Evolutionary conservation across 2,329 filamentous ascomycete genomes (phyloP), one percentile per base, ranked within the genome.

Genomic region (Pyricularia sp.): DNA sequence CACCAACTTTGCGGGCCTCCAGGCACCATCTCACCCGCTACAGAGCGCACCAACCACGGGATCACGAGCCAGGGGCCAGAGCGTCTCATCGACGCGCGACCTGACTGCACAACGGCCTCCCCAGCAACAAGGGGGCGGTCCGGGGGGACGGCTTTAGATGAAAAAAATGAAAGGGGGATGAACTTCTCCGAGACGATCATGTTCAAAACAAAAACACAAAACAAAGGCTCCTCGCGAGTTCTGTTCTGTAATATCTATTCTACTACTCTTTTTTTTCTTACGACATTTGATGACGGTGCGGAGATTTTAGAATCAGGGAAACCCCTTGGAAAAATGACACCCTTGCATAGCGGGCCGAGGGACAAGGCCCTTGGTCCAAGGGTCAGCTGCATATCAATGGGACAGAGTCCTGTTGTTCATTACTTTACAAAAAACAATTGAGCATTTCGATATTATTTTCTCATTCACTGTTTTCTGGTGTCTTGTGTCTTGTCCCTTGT

Each of bases 1-100:
- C 66, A 42, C 50, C 66, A 68, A 55, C n/a, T 68, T 63, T 25
- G 25, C 55, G 2, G 66, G 66, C 20, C 26, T 58, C 14, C 66
- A 68, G 66, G n/a, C 64, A 7, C 23, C 31, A 23, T 3, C 42
- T 17, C 64, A 65, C 31, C 64, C 64, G 20, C 64, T 65, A 6
- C 64, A 65, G 31, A 17, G 31, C 31, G 64, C 64, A 4, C 64
- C 64, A 17, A 33, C 31, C 20, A 55, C 42, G n/a, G 64, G 64
- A 55, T 20, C 42, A 4, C 64, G 64, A 26, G 31, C 64, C 4
- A 42, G 64, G 23, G 64, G 64, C n/a, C 64, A 33, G n/a, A 65
- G 64, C 10, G 64, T 65, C 7, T 65, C 64, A 9, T 65, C 64
- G 12, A 65, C 42, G 17, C 42, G 42, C 42, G 42, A 50, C 64